A percentile compares a stretch with the other conserved stretches of the same genome.
Conservation (phyloP, 768 basidiomycete species). For the Kwoniella bestiolae region DNA sequence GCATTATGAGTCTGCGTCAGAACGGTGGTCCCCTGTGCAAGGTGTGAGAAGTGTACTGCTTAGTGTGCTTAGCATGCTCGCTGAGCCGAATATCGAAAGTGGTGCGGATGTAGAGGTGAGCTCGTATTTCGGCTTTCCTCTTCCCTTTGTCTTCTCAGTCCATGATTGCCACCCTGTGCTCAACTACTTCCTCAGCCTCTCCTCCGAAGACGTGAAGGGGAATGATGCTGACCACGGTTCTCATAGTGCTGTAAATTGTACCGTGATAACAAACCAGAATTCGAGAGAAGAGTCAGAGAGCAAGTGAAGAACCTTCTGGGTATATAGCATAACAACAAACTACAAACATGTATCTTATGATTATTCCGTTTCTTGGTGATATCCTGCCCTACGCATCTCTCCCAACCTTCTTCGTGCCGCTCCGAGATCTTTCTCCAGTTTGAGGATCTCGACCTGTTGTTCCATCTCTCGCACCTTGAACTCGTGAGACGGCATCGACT, state of each 20-base stretch:
- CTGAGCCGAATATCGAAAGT: constrained; percentile 98
- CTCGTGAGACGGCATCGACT: constrained; percentile 88
- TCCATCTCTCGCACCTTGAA: constrained; percentile 99
- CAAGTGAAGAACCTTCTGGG: constrained; percentile 86
- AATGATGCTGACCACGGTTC: neutral
- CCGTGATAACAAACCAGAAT: constrained; percentile 83
- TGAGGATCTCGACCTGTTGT: constrained; percentile 97
- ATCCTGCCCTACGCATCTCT: constrained; percentile 57
- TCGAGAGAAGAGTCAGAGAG: constrained; percentile 80
- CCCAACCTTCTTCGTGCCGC: constrained; percentile 59
- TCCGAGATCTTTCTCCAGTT: constrained; percentile 91
- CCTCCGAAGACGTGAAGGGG: neutral
- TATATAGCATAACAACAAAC: constrained; percentile 32
- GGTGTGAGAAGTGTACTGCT: constrained; percentile 95
- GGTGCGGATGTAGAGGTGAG: constrained; percentile 79
- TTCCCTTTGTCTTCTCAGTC: neutral
- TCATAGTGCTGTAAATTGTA: constrained; percentile 91
- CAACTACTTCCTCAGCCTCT: too few species aligned
- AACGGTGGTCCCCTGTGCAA: constrained; percentile 99
- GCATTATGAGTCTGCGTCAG: constrained; percentile 92
- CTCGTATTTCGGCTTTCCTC: neutral
- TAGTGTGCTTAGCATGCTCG: constrained; percentile 95
- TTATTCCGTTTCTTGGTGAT: constrained; percentile 51
- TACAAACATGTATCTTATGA: constrained; percentile 2
- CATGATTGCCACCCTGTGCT: too few species aligned